Conservation (phyloP, 1,284 basidiomycete species). For the Heterobasidion irregulare region DNA sequence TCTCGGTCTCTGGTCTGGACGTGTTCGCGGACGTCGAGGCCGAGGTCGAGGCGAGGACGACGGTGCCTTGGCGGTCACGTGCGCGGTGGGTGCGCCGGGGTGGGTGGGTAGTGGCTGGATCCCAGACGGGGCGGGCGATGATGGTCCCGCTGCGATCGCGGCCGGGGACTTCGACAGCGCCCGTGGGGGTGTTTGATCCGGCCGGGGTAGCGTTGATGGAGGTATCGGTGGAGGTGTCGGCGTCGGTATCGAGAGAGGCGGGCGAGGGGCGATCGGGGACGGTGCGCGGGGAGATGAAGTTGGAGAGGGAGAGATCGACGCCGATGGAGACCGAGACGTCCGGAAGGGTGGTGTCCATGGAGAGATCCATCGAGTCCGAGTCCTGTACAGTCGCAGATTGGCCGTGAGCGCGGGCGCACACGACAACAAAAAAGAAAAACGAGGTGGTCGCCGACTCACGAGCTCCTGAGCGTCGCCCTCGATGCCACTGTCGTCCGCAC, state of each 20-base stretch:
- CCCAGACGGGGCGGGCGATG: conserved; percentile 59
- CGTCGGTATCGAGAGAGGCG: conserved; percentile 32
- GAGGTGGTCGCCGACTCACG: too few relatives aligned
- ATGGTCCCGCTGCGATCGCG: conserved; percentile 72
- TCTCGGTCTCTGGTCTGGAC: conserved; percentile 64
- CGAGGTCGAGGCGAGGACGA: conserved; percentile 30
- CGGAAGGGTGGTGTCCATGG: conserved; percentile 9
- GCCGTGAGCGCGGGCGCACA: too few relatives aligned
- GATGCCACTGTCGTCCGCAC: background rate
- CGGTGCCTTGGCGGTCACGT: conserved; percentile 23
- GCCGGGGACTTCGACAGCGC: conserved; percentile 40
- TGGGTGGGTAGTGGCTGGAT: conserved; percentile 20
- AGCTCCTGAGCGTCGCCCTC: too few relatives aligned
- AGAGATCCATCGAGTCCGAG: conserved; percentile 9
- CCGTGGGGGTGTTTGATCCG: conserved; percentile 51
- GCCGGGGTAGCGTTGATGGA: conserved; percentile 51
- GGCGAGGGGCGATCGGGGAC: conserved; percentile 13
- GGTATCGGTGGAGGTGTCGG: conserved; percentile 50
- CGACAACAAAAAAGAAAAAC: too few relatives aligned
- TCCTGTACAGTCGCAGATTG: conserved; percentile 1
- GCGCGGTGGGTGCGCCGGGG: conserved; percentile 22
- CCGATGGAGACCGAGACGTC: conserved; percentile 10
- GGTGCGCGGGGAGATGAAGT: conserved; percentile 3
- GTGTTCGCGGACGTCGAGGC: conserved; percentile 46
- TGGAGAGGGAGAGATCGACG: background rate